Evolutionary conservation across 495 filamentous ascomycete species (phyloP).

Genomic region (Aspergillus campestris): DNA sequence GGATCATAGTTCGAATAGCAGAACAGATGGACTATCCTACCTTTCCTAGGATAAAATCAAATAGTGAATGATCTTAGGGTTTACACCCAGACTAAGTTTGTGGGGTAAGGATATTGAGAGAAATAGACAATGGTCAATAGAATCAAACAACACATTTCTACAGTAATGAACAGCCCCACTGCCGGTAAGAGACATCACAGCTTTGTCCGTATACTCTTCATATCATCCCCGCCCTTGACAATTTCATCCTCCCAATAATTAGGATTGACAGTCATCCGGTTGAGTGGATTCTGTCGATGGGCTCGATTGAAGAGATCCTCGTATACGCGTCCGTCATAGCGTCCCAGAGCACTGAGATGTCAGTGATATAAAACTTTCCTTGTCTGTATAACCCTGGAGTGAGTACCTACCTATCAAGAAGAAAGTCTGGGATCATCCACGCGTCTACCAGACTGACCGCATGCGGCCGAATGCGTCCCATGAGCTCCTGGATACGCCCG

Average conservation of each 20-base stretch:
- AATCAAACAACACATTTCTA: no score
- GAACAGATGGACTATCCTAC: no score
- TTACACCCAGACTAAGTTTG: no score
- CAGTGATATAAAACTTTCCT: neutral
- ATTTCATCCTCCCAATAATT: slow-evolving; percentile 44
- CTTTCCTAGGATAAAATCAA: no score
- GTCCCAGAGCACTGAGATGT: slow-evolving; percentile 29
- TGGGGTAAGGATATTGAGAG: no score
- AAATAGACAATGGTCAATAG: no score
- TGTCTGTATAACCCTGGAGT: neutral
- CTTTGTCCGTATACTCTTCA: slow-evolving; percentile 16
- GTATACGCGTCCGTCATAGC: slow-evolving; percentile 41
- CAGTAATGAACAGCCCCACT: no score
- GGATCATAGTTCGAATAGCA: no score
- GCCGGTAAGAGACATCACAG: slow-evolving; percentile 4
- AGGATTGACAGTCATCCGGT: slow-evolving; percentile 37
- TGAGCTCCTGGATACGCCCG: slow-evolving; percentile 28
- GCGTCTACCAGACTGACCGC: slow-evolving; percentile 39
- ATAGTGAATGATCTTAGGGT: no score
- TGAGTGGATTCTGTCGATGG: slow-evolving; percentile 40
- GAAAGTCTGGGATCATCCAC: slow-evolving; percentile 41
- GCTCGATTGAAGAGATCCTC: slow-evolving; percentile 40
- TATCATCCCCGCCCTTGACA: slow-evolving; percentile 27
- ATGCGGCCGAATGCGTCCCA: slow-evolving; percentile 36
- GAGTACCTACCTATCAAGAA: slow-evolving; percentile 30